Base-by-base conservation (phyloP, 176 grass and related monocot species). In the Raddia guianensis region DNA sequence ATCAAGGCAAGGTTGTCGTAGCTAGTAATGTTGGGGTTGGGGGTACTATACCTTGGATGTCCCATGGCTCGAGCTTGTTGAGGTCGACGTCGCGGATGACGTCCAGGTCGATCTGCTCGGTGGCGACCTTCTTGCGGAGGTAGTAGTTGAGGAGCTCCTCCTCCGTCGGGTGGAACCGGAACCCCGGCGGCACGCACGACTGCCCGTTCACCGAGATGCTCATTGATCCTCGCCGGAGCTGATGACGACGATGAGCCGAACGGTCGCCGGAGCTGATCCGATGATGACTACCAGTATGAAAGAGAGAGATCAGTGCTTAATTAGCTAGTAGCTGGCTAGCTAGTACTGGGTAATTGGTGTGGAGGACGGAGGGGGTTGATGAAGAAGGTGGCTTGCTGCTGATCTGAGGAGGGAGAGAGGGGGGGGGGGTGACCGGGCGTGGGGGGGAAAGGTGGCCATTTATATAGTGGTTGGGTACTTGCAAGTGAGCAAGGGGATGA, bases 21-120 rank as follows among this genome's bases (percentile, higher is more conserved):
- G 27, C 37, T 40, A 40, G 37, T 40, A 40, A 75, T 7, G 19
- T 15, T 11, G 16, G n/a, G 9, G n/a, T n/a, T n/a, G n/a, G 35
- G 27, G 27, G 27, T 27, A 27, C 27, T 27, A 27, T 82, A 97
- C 94, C 95, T 93, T 98, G 95, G 67, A 98, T 98, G 62, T 98
- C 95, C 95, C 95, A 98, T 80, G 95, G 95, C 87, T 98, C 95
- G 43, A 98, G 92, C 86, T 95, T 98, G 90, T 98, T 98, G 44
- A 98, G 95, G 85, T 98, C 95, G 73, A 98, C 84, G 83, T 98
- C 92, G 44, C 90, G 92, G 82, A 98, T 98, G 83, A 98, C 95
- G 35, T 98, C 95, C 46, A 98, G 87, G 82, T 98, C 95, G 75
- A 98, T 98, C 88, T 98, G 56, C 81, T 98, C 86, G 56, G 92